phyloP scores from a whole-genome alignment of 2,329 filamentous ascomycete species.

The Pseudogymnoascus sp. region DNA sequence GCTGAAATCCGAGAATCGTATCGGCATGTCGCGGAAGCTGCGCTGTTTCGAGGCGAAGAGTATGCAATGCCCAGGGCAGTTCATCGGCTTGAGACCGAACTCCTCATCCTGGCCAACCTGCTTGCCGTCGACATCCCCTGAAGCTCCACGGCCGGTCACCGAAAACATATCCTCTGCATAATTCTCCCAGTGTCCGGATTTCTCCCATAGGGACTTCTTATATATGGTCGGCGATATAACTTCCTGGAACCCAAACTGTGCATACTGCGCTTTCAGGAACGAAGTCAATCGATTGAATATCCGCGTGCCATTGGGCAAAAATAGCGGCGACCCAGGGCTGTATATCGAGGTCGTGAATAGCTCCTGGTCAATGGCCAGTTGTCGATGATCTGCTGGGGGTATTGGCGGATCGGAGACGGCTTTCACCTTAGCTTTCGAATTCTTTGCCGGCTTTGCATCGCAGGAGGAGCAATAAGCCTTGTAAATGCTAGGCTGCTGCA shows the following conservation, averaged over 20 bases:
- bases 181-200: slow-evolving; percentile 80
- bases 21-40: slow-evolving; percentile 73
- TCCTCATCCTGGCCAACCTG: slow-evolving; percentile 55
- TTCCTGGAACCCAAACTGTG: slow-evolving; percentile 78
- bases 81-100: slow-evolving; percentile 88
- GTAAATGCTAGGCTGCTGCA: not conserved
- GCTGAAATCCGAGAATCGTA: slow-evolving; percentile 82
- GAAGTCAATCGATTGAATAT: slow-evolving; percentile 78
- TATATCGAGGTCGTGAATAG: slow-evolving; percentile 74
- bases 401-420: slow-evolving; percentile 14
- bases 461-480: slow-evolving; percentile 27
- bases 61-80: slow-evolving; percentile 82
- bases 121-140: slow-evolving; percentile 28
- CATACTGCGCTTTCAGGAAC: slow-evolving; percentile 78
- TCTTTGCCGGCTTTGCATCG: slow-evolving; percentile 15
- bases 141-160: slow-evolving; percentile 47
- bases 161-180: slow-evolving; percentile 91
- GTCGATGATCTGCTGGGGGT: slow-evolving; percentile 46
- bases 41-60: slow-evolving; percentile 68
- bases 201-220: slow-evolving; percentile 80
- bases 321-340: slow-evolving; percentile 79
- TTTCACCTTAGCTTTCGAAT: slow-evolving; percentile 11
- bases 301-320: slow-evolving; percentile 72
- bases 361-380: slow-evolving; percentile 58
- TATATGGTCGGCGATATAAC: slow-evolving; percentile 88